These are phyloP conservation scores for Blastomyces parvus DNA, from an alignment of 2,329 filamentous ascomycete genomes.

Conservation along the genomic window DNA sequence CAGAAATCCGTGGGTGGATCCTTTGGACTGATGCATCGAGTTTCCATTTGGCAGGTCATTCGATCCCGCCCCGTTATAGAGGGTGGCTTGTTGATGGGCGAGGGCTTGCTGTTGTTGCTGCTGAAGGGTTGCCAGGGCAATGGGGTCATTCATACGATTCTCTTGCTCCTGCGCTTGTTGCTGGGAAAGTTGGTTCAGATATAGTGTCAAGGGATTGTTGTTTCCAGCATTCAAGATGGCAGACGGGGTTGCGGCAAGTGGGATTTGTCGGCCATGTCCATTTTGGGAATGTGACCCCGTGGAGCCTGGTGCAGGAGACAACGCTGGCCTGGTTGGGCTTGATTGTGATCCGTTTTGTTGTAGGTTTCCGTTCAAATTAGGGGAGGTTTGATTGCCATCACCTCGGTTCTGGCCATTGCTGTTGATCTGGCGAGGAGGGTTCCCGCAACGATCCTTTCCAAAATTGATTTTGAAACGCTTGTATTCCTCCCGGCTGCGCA, in stretches of 20 bases:
- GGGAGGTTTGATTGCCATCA: slow-evolving; percentile 47
- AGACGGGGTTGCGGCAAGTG: slow-evolving; percentile 52
- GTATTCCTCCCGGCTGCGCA: slow-evolving; percentile 92
- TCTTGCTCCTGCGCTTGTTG: slow-evolving; percentile 58
- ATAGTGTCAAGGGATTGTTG: slow-evolving; percentile 88
- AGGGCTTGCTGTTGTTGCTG: slow-evolving; percentile 57
- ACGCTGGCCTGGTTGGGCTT: slow-evolving; percentile 49
- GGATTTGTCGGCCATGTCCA: slow-evolving; percentile 50
- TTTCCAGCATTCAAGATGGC: slow-evolving; percentile 66
- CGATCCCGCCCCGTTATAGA: slow-evolving; percentile 67
- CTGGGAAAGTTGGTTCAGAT: slow-evolving; percentile 65
- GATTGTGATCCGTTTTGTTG: slow-evolving; percentile 49
- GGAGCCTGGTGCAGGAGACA: slow-evolving; percentile 47
- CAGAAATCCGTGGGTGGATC: slow-evolving; percentile 56
- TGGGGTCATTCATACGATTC: slow-evolving; percentile 34
- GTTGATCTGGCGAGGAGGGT: slow-evolving; percentile 80
- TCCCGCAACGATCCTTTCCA: slow-evolving; percentile 95
- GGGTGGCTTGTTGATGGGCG: slow-evolving; percentile 65
- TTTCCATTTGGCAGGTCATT: slow-evolving; percentile 49
- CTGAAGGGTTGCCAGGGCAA: slow-evolving; percentile 37
- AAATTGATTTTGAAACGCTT: slow-evolving; percentile 99
- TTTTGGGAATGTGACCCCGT: slow-evolving; percentile 41
- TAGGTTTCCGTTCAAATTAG: slow-evolving; percentile 47
- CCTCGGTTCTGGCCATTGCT: slow-evolving; percentile 48
- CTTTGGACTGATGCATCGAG: slow-evolving; percentile 45